Base-by-base conservation (phyloP, 1,139 yeast species). In the Diutina siamensis region DNA sequence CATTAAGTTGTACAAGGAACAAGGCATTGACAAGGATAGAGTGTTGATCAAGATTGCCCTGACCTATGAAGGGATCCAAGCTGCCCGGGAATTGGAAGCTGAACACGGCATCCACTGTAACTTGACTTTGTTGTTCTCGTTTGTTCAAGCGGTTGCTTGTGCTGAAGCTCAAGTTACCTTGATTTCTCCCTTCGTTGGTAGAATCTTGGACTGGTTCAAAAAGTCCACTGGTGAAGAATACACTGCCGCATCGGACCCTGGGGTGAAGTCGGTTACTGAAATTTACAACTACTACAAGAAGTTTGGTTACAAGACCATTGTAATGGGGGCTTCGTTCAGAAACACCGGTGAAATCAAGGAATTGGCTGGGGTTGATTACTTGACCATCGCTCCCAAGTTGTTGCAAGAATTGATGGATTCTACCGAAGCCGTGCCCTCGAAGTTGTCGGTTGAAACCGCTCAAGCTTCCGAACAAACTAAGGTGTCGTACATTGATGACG, bases 241-340 rank as follows among this genome's bases (percentile, higher is more conserved):
- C 78, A 72, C 78, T 47, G 68, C 66, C 50, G 94, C 83, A 64
- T 66, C 78, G 51, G 98, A 92, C 71, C 98, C 98, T 54, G 99
- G 98, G 83, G 98, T 92, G 53, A 51, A 73, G 50, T 87, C 97
- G 46, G 99, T 92, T 58, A 83, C 80, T 68, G 64, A 63, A 51
- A 92, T 92, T 67, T 92, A 67, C 86, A 85, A 89, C 84, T 92
- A 92, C 83, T 92, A 92, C 85, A 92, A 92, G 82, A 92, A 92
- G 76, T 87, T 68, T 69, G 94, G 83, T 57, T 92, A 92, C 81
- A 76, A 92, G 61, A 92, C 98, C 68, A 89, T 92, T 65, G 98
- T 92, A 62, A 92, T 92, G 98, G 99, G 98, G 70, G 99, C 99
- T 52, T 89, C 97, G 50, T 92, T 92, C 89, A 89, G 99, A 82